Evolutionary conservation across 345 rosid genomes (phyloP).

Genomic region (Gossypium longicalyx): DNA sequence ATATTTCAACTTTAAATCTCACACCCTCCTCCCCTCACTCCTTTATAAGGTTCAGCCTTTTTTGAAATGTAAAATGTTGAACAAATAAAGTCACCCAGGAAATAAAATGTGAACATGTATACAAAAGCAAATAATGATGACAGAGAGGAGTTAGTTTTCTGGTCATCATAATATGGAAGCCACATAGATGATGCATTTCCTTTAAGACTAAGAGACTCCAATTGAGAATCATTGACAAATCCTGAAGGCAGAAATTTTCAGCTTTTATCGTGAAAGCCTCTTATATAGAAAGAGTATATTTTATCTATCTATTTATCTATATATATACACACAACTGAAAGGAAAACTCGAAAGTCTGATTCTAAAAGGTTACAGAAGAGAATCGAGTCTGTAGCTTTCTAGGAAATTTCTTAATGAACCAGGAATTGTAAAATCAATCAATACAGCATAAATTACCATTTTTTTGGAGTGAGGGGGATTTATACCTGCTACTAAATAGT

Average conservation of each 20-base stretch:
- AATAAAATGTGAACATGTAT: not conserved
- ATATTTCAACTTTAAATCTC: not conserved
- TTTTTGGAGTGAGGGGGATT: not conserved
- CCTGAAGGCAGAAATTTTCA: not conserved
- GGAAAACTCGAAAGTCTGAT: not conserved
- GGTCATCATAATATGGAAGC: not conserved
- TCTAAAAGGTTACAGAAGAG: not conserved
- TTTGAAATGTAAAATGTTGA: not conserved
- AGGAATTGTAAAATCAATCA: not conserved
- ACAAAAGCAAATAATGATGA: not conserved
- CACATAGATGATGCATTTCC: not conserved
- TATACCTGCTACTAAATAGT: not conserved
- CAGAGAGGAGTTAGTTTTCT: not conserved
- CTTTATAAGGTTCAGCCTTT: not conserved
- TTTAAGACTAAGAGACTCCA: constrained; percentile 5
- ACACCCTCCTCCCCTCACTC: not conserved
- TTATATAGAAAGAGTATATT: not conserved
- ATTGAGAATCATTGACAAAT: not conserved
- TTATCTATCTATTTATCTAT: not conserved
- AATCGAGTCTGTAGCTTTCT: not conserved
- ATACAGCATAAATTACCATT: not conserved
- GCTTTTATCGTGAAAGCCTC: not conserved
- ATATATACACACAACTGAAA: too few relatives aligned
- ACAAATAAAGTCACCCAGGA: not conserved
- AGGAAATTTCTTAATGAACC: not conserved